Percentiles rank a stretch among this genome's conserved stretches.
Conservation (phyloP, 106 monocot genomes). For the Alisma plantagoaquatica region DNA sequence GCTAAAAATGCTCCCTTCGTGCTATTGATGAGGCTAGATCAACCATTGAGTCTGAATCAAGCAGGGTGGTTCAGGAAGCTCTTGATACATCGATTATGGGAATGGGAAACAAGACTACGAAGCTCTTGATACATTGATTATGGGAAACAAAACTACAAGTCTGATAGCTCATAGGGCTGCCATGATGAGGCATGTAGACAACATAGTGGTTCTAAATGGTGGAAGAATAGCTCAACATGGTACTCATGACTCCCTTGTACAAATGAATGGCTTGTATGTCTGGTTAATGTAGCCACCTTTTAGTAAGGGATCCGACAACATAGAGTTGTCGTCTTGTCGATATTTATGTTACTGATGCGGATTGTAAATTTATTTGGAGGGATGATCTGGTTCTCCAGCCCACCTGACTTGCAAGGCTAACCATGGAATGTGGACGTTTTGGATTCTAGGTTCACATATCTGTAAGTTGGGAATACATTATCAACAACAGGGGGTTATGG, state of each 20-base stretch:
- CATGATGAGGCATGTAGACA: constrained; percentile 99
- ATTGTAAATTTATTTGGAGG: constrained; percentile 31
- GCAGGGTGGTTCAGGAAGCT: constrained; percentile 93
- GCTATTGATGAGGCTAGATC: constrained; percentile 97
- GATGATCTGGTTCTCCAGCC: constrained; percentile 14
- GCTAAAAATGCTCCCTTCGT: constrained; percentile 97
- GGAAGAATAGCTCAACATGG: constrained; percentile 93
- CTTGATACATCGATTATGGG: constrained; percentile 42
- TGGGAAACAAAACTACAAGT: constrained; percentile 96
- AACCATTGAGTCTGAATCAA: constrained; percentile 88
- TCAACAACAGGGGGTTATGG: no score
- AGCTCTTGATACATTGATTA: constrained; percentile 34
- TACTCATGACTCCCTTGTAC: constrained; percentile 69
- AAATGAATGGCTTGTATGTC: constrained; percentile 87
- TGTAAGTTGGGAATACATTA: no score
- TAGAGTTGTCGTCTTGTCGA: constrained; percentile 58
- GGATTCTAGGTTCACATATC: no score
- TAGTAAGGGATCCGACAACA: constrained; percentile 71
- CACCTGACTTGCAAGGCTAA: no score
- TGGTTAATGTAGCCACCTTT: constrained; percentile 98
- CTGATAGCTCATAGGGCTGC: constrained; percentile 89
- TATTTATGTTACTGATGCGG: no score
- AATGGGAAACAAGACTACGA: constrained; percentile 1
- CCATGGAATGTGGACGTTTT: no score
- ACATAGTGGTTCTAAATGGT: constrained; percentile 88